Percentiles rank a stretch among this genome's conserved stretches.
phyloP scores from a whole-genome alignment of 2,329 filamentous ascomycete genomes.

The Aspergillus ibericus region DNA sequence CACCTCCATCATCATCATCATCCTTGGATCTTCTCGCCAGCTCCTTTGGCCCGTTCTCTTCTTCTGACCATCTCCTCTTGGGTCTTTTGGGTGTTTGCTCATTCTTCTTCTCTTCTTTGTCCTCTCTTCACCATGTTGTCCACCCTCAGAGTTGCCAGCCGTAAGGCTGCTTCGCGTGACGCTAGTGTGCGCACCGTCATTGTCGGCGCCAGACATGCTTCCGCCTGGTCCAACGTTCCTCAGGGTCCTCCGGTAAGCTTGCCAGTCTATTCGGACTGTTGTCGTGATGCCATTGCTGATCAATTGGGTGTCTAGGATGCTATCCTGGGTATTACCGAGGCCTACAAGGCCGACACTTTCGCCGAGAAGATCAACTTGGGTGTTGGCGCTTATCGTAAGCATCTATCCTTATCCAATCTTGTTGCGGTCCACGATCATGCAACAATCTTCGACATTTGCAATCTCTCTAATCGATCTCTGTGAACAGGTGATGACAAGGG shows the following conservation, averaged over 20 bases:
- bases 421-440: background rate
- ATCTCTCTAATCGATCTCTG: background rate
- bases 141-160: slow-evolving; percentile 46
- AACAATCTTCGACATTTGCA: background rate
- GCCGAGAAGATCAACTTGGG: slow-evolving; percentile 97
- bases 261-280: slow-evolving; percentile 5
- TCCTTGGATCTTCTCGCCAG: slow-evolving; percentile 5
- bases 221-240: slow-evolving; percentile 86
- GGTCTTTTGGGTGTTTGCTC: background rate
- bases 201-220: slow-evolving; percentile 61
- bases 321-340: slow-evolving; percentile 75
- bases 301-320: slow-evolving; percentile 38
- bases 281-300: slow-evolving; percentile 24
- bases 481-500: slow-evolving; percentile 75
- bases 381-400: slow-evolving; percentile 87
- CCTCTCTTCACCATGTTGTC: slow-evolving; percentile 43
- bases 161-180: slow-evolving; percentile 41
- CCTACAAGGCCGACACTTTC: slow-evolving; percentile 95
- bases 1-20: slow-evolving; percentile 3
- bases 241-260: slow-evolving; percentile 87
- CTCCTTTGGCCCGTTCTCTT: background rate
- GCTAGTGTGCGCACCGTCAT: slow-evolving; percentile 40
- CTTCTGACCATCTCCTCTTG: background rate
- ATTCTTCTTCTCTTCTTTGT: background rate
- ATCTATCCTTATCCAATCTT: background rate